Evolutionary conservation across 441 rosid genomes (phyloP), one percentile per base, ranked within the genome.

Genomic region (Syzygium malaccense): DNA sequence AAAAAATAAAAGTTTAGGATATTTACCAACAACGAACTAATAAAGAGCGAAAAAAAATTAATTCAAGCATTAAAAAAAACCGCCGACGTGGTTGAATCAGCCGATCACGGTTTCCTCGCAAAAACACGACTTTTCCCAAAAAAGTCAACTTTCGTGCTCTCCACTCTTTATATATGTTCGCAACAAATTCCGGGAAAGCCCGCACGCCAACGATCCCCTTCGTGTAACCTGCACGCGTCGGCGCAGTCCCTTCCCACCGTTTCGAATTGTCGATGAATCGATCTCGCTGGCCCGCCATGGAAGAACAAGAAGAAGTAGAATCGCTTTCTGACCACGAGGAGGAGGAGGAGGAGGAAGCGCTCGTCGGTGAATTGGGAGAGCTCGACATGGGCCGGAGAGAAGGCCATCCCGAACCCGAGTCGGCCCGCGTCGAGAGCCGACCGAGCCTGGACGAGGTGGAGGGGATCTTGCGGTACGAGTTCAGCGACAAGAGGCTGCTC

Each of bases 361-460:
- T 14, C 0, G 56, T 41, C 18, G 0, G 14, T 0, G 26, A 53
- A n/a, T 1, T 85, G 57, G 28, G 28, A 53, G 58, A 85, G 26
- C 86, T 55, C 4, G 7, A 13, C 1, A 6, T 85, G 0, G 0
- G 0, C 2, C n/a, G 2, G 0, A 7, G 23, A 14, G 17, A 23
- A 75, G 18, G 25, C 8, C 17, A 7, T 45, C 19, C 62, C 30
- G 0, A 51, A 9, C 51, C 85, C 55, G 7, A 71, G 1, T 18
- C 10, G 3, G 6, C 12, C 6, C 86, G 14, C 1, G 0, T 2
- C 0, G 62, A 55, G 13, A 0, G 48, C 2, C 56, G 32, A 53
- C 89, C 91, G 32, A 88, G 88, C 37, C 90, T 95, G 2, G 89
- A 92, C 2, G 91, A n/a, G 14, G 92, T 95, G 55, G 98, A 96